Evolutionary conservation across 768 basidiomycete species (phyloP).

Genomic region (Megacollybia marginata): DNA sequence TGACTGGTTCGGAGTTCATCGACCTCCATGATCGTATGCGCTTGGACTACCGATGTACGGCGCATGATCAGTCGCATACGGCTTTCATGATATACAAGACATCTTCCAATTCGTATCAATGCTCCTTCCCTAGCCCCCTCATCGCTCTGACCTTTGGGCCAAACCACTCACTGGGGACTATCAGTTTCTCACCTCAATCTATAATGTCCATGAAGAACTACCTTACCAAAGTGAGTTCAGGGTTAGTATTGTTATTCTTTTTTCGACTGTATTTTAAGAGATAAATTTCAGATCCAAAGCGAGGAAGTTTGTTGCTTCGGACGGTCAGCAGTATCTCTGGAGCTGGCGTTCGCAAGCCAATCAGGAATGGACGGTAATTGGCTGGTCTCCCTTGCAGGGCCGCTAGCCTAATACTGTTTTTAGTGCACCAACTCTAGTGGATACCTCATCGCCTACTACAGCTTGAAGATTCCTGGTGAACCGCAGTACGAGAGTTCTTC

Average conservation of each 20-base stretch:
- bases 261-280: not conserved
- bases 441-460: slow-evolving; percentile 53
- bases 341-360: slow-evolving; percentile 35
- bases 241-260: slow-evolving; percentile 32
- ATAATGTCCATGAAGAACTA: slow-evolving; percentile 44
- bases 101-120: slow-evolving; percentile 16
- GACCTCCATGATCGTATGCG: slow-evolving; percentile 59
- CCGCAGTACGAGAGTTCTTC: slow-evolving; percentile 47
- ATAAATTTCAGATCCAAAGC: slow-evolving; percentile 25
- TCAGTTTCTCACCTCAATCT: slow-evolving; percentile 32
- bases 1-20: slow-evolving; percentile 48
- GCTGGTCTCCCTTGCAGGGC: not conserved
- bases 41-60: slow-evolving; percentile 41
- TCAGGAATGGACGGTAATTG: slow-evolving; percentile 61
- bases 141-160: slow-evolving; percentile 46
- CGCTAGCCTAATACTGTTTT: not conserved
- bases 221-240: slow-evolving; percentile 30
- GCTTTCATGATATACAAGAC: slow-evolving; percentile 50
- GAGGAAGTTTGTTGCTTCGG: slow-evolving; percentile 51
- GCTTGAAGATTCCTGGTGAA: slow-evolving; percentile 46
- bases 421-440: slow-evolving; percentile 51
- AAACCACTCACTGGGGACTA: slow-evolving; percentile 41
- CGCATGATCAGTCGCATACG: slow-evolving; percentile 29
- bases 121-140: slow-evolving; percentile 19
- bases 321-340: slow-evolving; percentile 60